phyloP scores from a whole-genome alignment of 2,329 filamentous ascomycete species.

The Byssochlamys sp. region DNA sequence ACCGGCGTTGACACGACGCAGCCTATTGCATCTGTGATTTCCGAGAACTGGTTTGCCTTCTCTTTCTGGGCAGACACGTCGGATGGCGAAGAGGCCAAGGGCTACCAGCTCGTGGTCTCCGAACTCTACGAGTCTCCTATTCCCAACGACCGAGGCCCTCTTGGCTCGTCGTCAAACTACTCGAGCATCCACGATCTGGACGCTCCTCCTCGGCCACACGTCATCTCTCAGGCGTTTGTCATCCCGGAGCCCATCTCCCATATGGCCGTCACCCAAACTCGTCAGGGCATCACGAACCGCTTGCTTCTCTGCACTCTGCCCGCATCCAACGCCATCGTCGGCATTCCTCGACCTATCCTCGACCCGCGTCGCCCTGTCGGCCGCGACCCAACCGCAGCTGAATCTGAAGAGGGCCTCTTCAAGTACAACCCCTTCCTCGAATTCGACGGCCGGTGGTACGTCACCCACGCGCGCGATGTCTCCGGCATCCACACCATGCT shows the following conservation, averaged over 20 bases:
- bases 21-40: conserved; percentile 65
- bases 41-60: conserved; percentile 94
- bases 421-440: conserved; percentile 69
- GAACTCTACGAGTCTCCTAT: conserved; percentile 83
- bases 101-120: conserved; percentile 73
- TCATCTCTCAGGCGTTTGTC: conserved; percentile 70
- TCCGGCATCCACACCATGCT: conserved; percentile 64
- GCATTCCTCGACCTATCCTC: conserved; percentile 66
- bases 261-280: conserved; percentile 76
- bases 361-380: conserved; percentile 80
- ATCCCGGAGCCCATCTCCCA: conserved; percentile 68
- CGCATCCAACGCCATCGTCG: conserved; percentile 62
- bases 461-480: conserved; percentile 76
- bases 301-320: conserved; percentile 72
- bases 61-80: conserved; percentile 56
- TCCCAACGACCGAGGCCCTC: conserved; percentile 73
- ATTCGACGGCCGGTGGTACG: conserved; percentile 68
- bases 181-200: conserved; percentile 65
- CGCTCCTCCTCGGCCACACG: conserved; percentile 56
- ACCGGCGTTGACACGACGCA: conserved; percentile 63
- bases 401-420: conserved; percentile 73
- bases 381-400: conserved; percentile 68
- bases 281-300: conserved; percentile 80
- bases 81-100: conserved; percentile 51
- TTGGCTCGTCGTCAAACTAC: conserved; percentile 60